Conservation (phyloP, 1,284 basidiomycete genomes). For the Ceratobasidium sp. region DNA sequence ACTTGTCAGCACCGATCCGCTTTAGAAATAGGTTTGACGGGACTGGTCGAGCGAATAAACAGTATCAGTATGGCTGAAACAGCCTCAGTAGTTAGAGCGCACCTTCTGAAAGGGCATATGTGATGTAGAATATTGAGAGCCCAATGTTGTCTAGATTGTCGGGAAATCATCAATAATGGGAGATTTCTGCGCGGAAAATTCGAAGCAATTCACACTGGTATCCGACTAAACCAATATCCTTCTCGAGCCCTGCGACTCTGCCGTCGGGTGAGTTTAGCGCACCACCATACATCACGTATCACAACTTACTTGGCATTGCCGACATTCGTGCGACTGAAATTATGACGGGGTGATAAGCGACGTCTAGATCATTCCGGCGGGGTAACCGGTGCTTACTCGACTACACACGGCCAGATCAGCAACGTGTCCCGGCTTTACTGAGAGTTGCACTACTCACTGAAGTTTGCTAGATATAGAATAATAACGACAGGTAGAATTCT, state of each 20-base stretch:
- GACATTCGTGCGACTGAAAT: conserved; percentile 45
- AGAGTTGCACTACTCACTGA: conserved; percentile 43
- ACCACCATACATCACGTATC: background rate
- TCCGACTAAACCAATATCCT: conserved; percentile 44
- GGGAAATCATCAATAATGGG: background rate
- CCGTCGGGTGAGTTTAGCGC: conserved; percentile 7
- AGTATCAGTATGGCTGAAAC: background rate
- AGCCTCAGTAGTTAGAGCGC: background rate
- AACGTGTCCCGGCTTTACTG: background rate
- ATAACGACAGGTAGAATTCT: conserved; percentile 45
- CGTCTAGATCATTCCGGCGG: no score
- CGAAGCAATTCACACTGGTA: conserved; percentile 43
- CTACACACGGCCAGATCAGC: conserved; percentile 7
- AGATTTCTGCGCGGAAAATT: background rate
- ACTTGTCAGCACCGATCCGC: conserved; percentile 43
- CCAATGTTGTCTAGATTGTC: conserved; percentile 45
- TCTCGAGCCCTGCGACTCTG: conserved; percentile 45
- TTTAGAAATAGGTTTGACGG: conserved; percentile 46
- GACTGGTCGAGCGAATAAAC: conserved; percentile 19
- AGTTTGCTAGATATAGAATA: conserved; percentile 46
- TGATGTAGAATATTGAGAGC: conserved; percentile 46
- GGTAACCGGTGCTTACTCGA: conserved; percentile 18
- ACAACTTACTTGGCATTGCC: conserved; percentile 45
- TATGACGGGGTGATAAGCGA: background rate
- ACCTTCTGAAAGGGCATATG: conserved; percentile 45